These are phyloP conservation scores for Gloeostereum incarnatum DNA, from an alignment of 768 basidiomycete genomes.

Conservation along the genomic window DNA sequence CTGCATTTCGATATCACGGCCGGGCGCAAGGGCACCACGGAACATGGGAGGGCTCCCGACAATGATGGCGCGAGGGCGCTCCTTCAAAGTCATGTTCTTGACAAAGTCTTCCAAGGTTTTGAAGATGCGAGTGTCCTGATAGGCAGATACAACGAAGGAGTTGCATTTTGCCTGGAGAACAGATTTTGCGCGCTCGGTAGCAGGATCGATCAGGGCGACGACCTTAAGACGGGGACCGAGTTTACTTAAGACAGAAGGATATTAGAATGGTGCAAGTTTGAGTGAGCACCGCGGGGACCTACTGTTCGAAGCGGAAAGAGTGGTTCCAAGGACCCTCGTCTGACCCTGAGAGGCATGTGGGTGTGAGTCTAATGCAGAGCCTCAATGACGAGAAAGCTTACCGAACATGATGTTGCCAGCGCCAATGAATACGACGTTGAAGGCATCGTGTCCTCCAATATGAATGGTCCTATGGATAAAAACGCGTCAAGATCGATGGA, in stretches of 20 bases:
- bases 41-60: conserved; percentile 93
- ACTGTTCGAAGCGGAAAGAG: conserved; percentile 88
- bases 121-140: conserved; percentile 80
- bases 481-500: conserved; percentile 5
- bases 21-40: conserved; percentile 67
- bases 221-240: conserved; percentile 95
- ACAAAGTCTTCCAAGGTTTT: conserved; percentile 82
- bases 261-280: conserved; percentile 7
- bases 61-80: conserved; percentile 74
- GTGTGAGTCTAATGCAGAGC: neutral
- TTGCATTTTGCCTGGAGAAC: conserved; percentile 87
- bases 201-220: conserved; percentile 89
- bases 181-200: conserved; percentile 66
- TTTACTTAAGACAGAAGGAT: conserved; percentile 43
- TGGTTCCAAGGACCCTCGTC: conserved; percentile 91
- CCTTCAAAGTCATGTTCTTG: conserved; percentile 51
- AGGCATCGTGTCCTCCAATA: conserved; percentile 56
- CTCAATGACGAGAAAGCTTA: conserved; percentile 17
- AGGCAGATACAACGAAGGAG: conserved; percentile 90
- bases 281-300: conserved; percentile 15
- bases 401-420: conserved; percentile 99
- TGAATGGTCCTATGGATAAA: conserved; percentile 32
- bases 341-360: conserved; percentile 49
- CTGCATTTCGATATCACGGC: conserved; percentile 82
- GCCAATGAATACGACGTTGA: conserved; percentile 93